Base-by-base conservation (phyloP, 2,329 filamentous ascomycete species). In the Colletotrichum horii region DNA sequence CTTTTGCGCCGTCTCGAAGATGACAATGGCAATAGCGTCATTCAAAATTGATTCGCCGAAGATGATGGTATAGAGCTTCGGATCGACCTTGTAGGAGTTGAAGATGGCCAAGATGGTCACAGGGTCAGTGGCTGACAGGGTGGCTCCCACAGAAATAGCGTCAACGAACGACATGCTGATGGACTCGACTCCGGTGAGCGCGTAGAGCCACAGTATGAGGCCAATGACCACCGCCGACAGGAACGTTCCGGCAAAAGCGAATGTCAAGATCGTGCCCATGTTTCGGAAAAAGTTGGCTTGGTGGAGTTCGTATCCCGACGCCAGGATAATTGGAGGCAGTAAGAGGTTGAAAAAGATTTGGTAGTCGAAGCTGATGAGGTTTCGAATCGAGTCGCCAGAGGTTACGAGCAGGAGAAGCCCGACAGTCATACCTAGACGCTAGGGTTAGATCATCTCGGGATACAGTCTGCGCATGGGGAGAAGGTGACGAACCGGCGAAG, bases 341-440 rank as follows among this genome's bases (percentile, higher is more conserved):
- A 99, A 92, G 61, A 99, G 91, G 85, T 99, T 99, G 90, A 99
- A 99, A 89, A 99, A 99, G 89, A 98, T 98, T 83, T 98, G 96
- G 84, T 98, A 98, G 87, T 98, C 94, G 89, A 99, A 99, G 85
- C 94, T 98, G 82, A 99, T 96, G 78, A 95, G 93, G 83, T 95
- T 94, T 84, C 96, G 94, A 80, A 99, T 96, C 77, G 94, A 95
- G 77, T 95, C 93, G 78, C 94, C 93, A 68, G 94, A 93, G 58
- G 93, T 95, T 77, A 98, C 88, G 81, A 97, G 92, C 74, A 99
- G 92, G 75, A 98, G 91, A 80, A 99, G 88, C 8, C 97, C 97
- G 76, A 99, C 95, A 74, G 96, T 94, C 97, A 98, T 98, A 81
- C 96, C 96, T 97, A 55, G 56, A 48, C 24, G 60, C 48, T 71